Evolutionary conservation across 805 yeast genomes (phyloP).

Genomic region (Pichia thaimueangensis): DNA sequence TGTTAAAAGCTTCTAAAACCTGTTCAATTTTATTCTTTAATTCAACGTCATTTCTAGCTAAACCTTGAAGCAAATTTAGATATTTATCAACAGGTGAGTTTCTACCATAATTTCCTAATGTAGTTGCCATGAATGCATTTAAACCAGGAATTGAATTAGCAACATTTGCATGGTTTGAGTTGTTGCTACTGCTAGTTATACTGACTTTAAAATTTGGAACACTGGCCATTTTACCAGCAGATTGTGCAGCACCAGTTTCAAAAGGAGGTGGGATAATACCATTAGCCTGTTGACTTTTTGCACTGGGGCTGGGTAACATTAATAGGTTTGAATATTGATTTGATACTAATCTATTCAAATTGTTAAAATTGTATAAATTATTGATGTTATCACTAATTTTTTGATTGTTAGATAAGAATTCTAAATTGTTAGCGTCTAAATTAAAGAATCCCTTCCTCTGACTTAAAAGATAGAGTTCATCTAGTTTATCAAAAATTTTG

Average conservation of each 20-base stretch:
- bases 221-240: conserved; percentile 8
- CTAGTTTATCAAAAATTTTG: conserved; percentile 26
- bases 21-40: conserved; percentile 22
- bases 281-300: background rate
- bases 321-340: conserved; percentile 21
- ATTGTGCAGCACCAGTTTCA: conserved; percentile 4
- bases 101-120: conserved; percentile 3
- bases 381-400: conserved; percentile 20
- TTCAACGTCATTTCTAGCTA: conserved; percentile 30
- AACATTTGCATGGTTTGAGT: conserved; percentile 8
- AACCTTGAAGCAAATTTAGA: conserved; percentile 20
- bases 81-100: conserved; percentile 25
- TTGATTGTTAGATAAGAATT: conserved; percentile 24
- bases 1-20: conserved; percentile 26
- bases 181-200: background rate
- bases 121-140: conserved; percentile 9
- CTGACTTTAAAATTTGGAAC: background rate
- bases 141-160: conserved; percentile 16
- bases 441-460: conserved; percentile 31
- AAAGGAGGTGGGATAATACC: too few relatives aligned
- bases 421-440: conserved; percentile 24
- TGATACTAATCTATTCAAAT: conserved; percentile 22
- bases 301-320: conserved; percentile 16
- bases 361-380: conserved; percentile 26
- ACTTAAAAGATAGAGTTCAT: conserved; percentile 25